Conservation (phyloP, 208 protist genomes). For the Leishmania arabica region DNA sequence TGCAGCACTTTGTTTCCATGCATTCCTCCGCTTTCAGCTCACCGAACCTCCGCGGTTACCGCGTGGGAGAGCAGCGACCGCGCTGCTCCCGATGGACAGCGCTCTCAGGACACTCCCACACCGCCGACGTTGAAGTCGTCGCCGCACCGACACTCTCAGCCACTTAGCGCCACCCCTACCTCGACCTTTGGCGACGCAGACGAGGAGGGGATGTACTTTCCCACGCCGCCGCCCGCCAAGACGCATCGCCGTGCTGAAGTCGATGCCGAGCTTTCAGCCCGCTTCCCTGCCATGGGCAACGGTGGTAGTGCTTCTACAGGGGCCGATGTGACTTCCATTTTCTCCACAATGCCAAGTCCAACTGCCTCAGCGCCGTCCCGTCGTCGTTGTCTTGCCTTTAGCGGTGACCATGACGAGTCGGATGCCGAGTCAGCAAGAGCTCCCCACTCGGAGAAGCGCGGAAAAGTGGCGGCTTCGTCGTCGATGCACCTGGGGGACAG, state of each 20-base stretch:
- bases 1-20: neutral
- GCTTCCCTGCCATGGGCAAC: neutral
- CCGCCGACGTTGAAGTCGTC: neutral
- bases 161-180: conserved; percentile 8
- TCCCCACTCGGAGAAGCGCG: neutral
- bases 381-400: neutral
- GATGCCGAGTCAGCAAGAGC: neutral
- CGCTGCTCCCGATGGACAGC: neutral
- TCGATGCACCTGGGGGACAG: neutral
- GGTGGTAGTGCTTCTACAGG: neutral
- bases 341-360: neutral
- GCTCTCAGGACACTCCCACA: neutral
- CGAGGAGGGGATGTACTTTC: conserved; percentile 24
- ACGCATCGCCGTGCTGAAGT: neutral
- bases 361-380: neutral
- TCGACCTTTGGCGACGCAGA: conserved; percentile 11
- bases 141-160: neutral
- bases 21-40: neutral
- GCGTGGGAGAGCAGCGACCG: neutral
- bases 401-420: neutral
- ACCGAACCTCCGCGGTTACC: neutral
- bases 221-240: conserved; percentile 7
- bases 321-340: neutral
- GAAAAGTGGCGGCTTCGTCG: neutral
- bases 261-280: neutral